These are phyloP conservation scores for Hymenoscyphus scutula DNA, from an alignment of 2,329 filamentous ascomycete genomes.

Conservation along the genomic window DNA sequence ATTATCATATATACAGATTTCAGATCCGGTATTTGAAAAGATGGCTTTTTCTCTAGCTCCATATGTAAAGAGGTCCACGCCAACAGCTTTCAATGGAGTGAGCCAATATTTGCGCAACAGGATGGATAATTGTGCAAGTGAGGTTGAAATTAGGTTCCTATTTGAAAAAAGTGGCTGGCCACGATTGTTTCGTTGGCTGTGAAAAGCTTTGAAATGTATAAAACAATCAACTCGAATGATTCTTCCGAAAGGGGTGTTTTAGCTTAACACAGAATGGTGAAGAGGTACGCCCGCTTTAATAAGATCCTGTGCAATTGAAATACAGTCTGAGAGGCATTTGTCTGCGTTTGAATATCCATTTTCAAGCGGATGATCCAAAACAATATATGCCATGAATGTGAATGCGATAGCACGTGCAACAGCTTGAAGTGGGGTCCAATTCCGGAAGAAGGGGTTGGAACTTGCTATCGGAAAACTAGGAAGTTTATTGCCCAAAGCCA, in stretches of 20 bases:
- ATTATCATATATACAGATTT: too few relatives aligned
- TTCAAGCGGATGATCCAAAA: not conserved
- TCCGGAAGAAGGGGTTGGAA: too few relatives aligned
- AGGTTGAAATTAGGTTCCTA: too few relatives aligned
- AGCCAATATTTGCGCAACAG: not conserved
- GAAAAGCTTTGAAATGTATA: too few relatives aligned
- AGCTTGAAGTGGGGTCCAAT: not conserved
- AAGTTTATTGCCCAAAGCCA: too few relatives aligned
- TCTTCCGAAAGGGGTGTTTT: not conserved
- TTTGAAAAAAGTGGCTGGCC: too few relatives aligned
- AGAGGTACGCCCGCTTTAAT: not conserved
- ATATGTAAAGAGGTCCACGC: not conserved
- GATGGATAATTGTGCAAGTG: not conserved
- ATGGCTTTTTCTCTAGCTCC: not conserved
- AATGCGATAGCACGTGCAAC: not conserved
- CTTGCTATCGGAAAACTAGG: too few relatives aligned
- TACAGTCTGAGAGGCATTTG: not conserved
- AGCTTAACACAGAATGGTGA: not conserved
- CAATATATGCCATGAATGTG: not conserved
- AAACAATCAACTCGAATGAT: too few relatives aligned
- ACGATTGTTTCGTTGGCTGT: too few relatives aligned
- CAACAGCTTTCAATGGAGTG: not conserved
- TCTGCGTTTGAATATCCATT: not conserved
- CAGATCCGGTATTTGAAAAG: not conserved
- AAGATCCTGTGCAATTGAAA: not conserved